These are phyloP conservation scores for Pseudogymnoascus sp. DNA, from an alignment of 2,329 filamentous ascomycete genomes.

Conservation along the genomic window DNA sequence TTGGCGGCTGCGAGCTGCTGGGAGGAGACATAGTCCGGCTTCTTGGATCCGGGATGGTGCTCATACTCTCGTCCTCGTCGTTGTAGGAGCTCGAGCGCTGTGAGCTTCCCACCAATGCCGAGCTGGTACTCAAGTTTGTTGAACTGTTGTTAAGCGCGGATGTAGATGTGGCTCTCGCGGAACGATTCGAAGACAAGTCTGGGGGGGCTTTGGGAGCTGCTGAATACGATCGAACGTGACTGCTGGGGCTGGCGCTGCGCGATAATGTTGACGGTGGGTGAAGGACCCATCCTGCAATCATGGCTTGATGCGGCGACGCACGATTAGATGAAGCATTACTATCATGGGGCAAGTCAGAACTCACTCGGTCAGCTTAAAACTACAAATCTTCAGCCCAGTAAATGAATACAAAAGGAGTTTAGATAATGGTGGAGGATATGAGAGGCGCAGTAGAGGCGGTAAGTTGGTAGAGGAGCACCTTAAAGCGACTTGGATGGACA, in stretches of 20 bases:
- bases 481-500: not conserved
- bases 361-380: not conserved
- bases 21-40: constrained; percentile 43
- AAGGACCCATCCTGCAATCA: constrained; percentile 8
- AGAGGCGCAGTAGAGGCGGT: not conserved
- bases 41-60: constrained; percentile 59
- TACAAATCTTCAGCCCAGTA: not conserved
- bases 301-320: not conserved
- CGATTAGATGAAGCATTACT: constrained; percentile 2
- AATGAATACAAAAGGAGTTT: not conserved
- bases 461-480: not conserved
- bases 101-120: not conserved
- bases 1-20: constrained; percentile 27
- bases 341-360: not conserved
- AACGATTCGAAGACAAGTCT: constrained; percentile 1
- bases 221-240: not conserved
- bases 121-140: not conserved
- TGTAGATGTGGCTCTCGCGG: not conserved
- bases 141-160: constrained; percentile 1
- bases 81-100: constrained; percentile 24
- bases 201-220: not conserved
- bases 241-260: constrained; percentile 3
- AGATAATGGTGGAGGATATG: not conserved
- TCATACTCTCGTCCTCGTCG: constrained; percentile 53
- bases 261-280: constrained; percentile 1